Evolutionary conservation across 2,329 filamentous ascomycete genomes (phyloP).

Genomic region (Thelonectria olida): DNA sequence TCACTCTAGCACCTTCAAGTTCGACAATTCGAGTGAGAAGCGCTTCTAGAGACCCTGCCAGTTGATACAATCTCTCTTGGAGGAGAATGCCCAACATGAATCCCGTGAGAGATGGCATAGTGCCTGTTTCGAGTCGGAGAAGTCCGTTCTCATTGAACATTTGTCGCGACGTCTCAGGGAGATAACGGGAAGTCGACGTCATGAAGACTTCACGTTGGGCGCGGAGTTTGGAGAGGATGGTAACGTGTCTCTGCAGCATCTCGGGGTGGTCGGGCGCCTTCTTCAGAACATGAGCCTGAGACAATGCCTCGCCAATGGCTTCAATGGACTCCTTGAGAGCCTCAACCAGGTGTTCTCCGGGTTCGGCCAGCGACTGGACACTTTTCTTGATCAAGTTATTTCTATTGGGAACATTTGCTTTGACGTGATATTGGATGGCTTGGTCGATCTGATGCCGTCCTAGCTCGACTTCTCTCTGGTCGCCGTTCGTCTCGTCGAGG

Average conservation of each 20-base stretch:
- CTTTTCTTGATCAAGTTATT: not conserved
- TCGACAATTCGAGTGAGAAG: conserved; percentile 6
- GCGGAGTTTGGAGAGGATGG: conserved; percentile 1
- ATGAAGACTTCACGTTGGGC: conserved; percentile 1
- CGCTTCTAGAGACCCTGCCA: not conserved
- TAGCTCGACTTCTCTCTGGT: not conserved
- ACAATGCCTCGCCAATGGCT: conserved; percentile 9
- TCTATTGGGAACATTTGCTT: not conserved
- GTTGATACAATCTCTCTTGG: conserved; percentile 13
- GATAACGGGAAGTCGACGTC: not conserved
- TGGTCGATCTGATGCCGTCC: conserved; percentile 17
- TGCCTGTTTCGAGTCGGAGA: not conserved
- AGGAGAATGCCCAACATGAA: conserved; percentile 10
- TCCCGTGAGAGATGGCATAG: not conserved
- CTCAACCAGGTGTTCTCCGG: not conserved
- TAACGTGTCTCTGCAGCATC: conserved; percentile 5
- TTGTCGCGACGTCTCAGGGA: not conserved
- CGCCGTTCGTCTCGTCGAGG: not conserved
- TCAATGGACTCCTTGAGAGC: conserved; percentile 11
- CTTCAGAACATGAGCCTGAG: not conserved
- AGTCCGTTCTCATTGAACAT: conserved; percentile 12
- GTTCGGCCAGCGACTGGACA: conserved; percentile 7
- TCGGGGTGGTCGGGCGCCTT: not conserved
- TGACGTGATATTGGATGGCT: conserved; percentile 11
- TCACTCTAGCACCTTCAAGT: conserved; percentile 2